Evolutionary conservation across 495 filamentous ascomycete species (phyloP).

Genomic region (Pyronema domesticum): DNA sequence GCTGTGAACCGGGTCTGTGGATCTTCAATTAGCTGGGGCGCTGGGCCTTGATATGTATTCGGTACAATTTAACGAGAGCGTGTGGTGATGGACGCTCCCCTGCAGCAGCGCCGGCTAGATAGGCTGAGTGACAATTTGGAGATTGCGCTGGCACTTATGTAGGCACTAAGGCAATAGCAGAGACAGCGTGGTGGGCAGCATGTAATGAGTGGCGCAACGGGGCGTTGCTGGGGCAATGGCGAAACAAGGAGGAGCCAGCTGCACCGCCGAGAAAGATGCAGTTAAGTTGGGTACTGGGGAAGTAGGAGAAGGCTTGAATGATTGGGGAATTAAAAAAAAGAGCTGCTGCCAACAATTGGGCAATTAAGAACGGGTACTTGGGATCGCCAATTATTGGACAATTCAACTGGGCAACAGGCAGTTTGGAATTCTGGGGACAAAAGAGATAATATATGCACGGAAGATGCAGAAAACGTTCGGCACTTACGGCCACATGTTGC

Average conservation of each 20-base stretch:
- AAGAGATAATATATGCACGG: slow-evolving; percentile 24
- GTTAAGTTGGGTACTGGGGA: slow-evolving; percentile 25
- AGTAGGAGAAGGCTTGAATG: slow-evolving; percentile 20
- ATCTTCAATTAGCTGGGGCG: not conserved
- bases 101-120: slow-evolving; percentile 9
- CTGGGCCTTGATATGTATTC: slow-evolving; percentile 6
- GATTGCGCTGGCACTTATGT: slow-evolving; percentile 15
- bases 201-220: slow-evolving; percentile 14
- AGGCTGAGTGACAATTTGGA: slow-evolving; percentile 24
- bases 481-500: slow-evolving; percentile 22
- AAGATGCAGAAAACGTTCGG: slow-evolving; percentile 7
- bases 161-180: slow-evolving; percentile 10
- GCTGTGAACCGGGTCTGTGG: slow-evolving; percentile 78
- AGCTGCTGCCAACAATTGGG: no score
- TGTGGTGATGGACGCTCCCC: not conserved
- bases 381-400: no score
- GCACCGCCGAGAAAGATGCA: slow-evolving; percentile 24
- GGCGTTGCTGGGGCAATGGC: slow-evolving; percentile 15
- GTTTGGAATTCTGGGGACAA: no score
- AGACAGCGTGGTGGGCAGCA: slow-evolving; percentile 22
- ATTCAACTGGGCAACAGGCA: no score
- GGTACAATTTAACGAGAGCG: slow-evolving; percentile 11
- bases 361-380: no score
- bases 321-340: no score
- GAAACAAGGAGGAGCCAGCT: slow-evolving; percentile 24